Percentiles rank a stretch among this genome's conserved stretches.
These are phyloP conservation scores for Microdochium nivale DNA, from an alignment of 2,329 filamentous ascomycete species.

Conservation along the genomic window DNA sequence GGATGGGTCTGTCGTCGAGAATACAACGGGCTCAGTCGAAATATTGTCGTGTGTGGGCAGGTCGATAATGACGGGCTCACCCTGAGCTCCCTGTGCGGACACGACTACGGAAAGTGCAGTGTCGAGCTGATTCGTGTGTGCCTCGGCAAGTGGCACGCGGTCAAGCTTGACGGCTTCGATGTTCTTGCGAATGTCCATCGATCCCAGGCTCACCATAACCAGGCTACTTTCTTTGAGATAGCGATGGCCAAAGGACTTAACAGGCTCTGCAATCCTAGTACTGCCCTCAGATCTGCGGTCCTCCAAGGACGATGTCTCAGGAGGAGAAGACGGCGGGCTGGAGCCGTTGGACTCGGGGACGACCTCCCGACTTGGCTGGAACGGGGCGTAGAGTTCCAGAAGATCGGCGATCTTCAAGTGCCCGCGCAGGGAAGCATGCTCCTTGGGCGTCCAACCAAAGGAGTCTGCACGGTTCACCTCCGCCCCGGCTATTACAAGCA, in stretches of 20 bases:
- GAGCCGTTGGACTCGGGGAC: conserved; percentile 10
- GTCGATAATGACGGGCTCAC: conserved; percentile 84
- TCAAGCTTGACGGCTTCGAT: conserved; percentile 78
- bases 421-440: conserved; percentile 84
- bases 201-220: conserved; percentile 85
- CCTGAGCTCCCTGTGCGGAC: conserved; percentile 73
- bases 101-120: conserved; percentile 89
- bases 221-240: conserved; percentile 86
- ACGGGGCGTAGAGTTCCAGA: conserved; percentile 46
- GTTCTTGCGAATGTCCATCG: conserved; percentile 85
- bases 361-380: conserved; percentile 10
- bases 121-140: conserved; percentile 87
- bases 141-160: conserved; percentile 76
- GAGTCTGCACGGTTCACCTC: conserved; percentile 68
- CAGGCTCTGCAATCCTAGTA: conserved; percentile 57
- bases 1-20: conserved; percentile 66
- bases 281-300: conserved; percentile 45
- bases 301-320: conserved; percentile 52
- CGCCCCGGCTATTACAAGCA: conserved; percentile 71
- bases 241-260: conserved; percentile 93
- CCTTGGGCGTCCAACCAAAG: conserved; percentile 89
- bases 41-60: conserved; percentile 91
- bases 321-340: conserved; percentile 29
- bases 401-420: conserved; percentile 73
- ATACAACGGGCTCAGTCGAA: conserved; percentile 85